Percentiles rank a stretch among this genome's conserved stretches.
phyloP scores from a whole-genome alignment of 306 rosid species.

The Urtica urens region DNA sequence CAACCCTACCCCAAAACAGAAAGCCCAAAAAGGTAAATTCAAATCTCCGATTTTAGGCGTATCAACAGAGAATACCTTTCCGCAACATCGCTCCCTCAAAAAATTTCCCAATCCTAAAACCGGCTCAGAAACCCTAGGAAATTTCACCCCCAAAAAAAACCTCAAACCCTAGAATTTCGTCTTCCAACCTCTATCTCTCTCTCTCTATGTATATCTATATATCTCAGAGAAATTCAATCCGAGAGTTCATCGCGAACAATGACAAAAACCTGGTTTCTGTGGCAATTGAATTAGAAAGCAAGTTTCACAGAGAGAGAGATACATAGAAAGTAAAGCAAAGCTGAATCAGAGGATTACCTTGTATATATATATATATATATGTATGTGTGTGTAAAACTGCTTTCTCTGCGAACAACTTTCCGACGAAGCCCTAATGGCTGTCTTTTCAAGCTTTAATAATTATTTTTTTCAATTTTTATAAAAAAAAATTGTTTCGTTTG shows the following conservation, averaged over 20 bases:
- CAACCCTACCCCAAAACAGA: conserved; percentile 2
- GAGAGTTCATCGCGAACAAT: background rate
- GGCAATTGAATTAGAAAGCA: too few relatives aligned
- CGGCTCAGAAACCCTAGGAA: background rate
- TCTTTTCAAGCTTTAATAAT: conserved; percentile 12
- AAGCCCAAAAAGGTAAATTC: background rate
- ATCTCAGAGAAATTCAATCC: background rate
- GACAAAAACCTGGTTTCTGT: conserved; percentile 14
- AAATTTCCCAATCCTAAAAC: conserved; percentile 2
- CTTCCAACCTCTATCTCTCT: background rate
- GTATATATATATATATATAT: too few relatives aligned
- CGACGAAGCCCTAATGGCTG: conserved; percentile 52
- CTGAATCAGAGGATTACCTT: conserved; percentile 22
- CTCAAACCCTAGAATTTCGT: background rate
- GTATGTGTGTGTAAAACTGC: too few relatives aligned
- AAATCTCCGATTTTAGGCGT: background rate
- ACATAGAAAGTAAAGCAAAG: conserved; percentile 17
- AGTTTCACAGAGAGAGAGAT: conserved; percentile 24
- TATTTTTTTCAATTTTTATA: background rate
- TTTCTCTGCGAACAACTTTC: conserved; percentile 57
- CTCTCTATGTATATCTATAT: background rate
- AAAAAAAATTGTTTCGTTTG: background rate
- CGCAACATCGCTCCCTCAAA: conserved; percentile 5
- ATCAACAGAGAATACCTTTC: background rate
- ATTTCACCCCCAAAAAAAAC: background rate